Evolutionary conservation across 2,329 filamentous ascomycete species (phyloP).

Genomic region (Ampelomyces quisqualis): DNA sequence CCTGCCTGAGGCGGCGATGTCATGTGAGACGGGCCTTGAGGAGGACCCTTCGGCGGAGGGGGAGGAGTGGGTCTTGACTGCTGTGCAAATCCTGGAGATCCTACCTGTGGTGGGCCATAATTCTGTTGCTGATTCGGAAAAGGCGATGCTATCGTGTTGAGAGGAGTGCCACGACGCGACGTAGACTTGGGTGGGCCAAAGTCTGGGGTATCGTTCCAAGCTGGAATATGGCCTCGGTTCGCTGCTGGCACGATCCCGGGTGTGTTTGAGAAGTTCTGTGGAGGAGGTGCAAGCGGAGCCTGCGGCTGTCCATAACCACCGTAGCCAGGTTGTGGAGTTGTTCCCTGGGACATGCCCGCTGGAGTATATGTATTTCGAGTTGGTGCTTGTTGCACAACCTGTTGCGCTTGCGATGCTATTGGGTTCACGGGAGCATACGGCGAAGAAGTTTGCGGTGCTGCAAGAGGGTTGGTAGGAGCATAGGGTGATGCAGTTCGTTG

Average conservation of each 20-base stretch:
- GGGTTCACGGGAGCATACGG: conserved; percentile 23
- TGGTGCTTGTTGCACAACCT: conserved; percentile 14
- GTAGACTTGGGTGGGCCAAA: conserved; percentile 68
- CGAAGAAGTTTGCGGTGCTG: conserved; percentile 25
- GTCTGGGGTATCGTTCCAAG: conserved; percentile 95
- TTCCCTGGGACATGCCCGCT: conserved; percentile 51
- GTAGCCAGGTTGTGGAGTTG: conserved; percentile 42
- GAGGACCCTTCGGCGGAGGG: conserved; percentile 75
- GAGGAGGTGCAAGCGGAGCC: conserved; percentile 57
- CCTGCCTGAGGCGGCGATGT: conserved; percentile 64
- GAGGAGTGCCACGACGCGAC: conserved; percentile 72
- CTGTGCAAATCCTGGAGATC: conserved; percentile 49
- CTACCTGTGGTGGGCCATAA: conserved; percentile 61
- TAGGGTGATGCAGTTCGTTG: conserved; percentile 27
- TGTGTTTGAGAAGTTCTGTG: conserved; percentile 63
- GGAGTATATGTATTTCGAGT: conserved; percentile 49
- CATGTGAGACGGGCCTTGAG: conserved; percentile 52
- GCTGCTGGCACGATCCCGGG: conserved; percentile 63
- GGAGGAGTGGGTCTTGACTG: conserved; percentile 67
- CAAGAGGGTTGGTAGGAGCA: conserved; percentile 31
- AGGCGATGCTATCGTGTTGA: conserved; percentile 69
- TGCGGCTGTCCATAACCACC: conserved; percentile 50
- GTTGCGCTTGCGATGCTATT: conserved; percentile 3
- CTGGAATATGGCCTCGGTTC: conserved; percentile 68
- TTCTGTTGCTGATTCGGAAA: conserved; percentile 64